A percentile compares a stretch with the other conserved stretches of the same genome.
Conservation (phyloP, 2,329 filamentous ascomycete species). For the Colletotrichum kahawae region DNA sequence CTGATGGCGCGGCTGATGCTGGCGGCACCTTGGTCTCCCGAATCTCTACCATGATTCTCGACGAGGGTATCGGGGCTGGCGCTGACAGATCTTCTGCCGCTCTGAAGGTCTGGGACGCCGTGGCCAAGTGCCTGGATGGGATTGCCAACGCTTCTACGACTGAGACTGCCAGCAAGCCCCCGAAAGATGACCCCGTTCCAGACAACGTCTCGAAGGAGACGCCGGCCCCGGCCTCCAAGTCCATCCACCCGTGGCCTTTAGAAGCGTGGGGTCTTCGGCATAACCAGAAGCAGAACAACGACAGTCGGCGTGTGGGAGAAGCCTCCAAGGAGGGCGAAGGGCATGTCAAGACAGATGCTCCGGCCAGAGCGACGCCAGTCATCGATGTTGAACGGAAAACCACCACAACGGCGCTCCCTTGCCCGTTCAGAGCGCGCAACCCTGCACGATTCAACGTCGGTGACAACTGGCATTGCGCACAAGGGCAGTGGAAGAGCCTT, state of each 20-base stretch:
- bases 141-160: background rate
- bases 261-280: background rate
- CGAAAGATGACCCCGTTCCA: too few species aligned
- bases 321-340: background rate
- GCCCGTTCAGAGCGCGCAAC: constrained; percentile 49
- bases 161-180: background rate
- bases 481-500: constrained; percentile 45
- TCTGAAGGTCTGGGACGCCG: constrained; percentile 17
- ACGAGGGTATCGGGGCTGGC: background rate
- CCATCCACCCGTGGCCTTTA: background rate
- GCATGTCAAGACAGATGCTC: background rate
- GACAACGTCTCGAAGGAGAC: background rate
- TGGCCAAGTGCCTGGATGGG: background rate
- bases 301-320: background rate
- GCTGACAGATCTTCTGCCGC: constrained; percentile 5
- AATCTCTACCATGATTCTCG: constrained; percentile 12
- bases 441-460: constrained; percentile 50
- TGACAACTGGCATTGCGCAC: constrained; percentile 48
- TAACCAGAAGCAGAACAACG: background rate
- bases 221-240: background rate
- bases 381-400: too few species aligned
- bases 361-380: background rate
- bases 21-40: background rate
- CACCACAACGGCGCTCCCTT: constrained; percentile 20
- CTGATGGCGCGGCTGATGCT: background rate